A percentile compares a stretch with the other conserved stretches of the same genome.
Conservation (phyloP, 2,329 filamentous ascomycete species). For the Colletotrichum kahawae region DNA sequence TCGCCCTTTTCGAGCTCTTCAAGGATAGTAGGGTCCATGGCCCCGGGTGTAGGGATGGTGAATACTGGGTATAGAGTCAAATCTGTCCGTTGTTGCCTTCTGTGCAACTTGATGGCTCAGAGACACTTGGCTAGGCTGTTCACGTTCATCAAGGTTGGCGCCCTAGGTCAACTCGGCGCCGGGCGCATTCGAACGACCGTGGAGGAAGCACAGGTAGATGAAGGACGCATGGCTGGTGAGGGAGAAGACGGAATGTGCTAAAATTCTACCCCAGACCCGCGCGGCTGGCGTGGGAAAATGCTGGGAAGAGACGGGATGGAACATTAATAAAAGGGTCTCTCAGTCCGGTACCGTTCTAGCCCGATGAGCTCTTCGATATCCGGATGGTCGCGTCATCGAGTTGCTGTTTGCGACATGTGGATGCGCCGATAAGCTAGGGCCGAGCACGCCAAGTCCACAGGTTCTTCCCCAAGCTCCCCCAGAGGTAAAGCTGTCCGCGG, state of each 20-base stretch:
- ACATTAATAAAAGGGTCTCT: not conserved
- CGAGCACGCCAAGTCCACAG: not conserved
- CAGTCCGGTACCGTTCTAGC: not conserved
- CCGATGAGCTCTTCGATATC: slow-evolving; percentile 15
- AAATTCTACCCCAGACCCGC: not conserved
- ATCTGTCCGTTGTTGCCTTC: not conserved
- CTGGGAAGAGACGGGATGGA: not conserved
- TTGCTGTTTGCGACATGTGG: slow-evolving; percentile 11
- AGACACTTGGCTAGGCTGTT: not conserved
- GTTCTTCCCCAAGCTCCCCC: not conserved
- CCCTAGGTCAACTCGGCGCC: not conserved
- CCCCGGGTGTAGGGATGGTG: not conserved
- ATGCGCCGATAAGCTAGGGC: not conserved
- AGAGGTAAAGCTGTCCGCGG: not conserved
- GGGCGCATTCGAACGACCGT: not conserved
- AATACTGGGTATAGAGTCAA: not conserved
- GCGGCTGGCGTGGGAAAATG: not conserved
- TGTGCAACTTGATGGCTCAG: not conserved
- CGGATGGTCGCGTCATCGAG: slow-evolving; percentile 6
- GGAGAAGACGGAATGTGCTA: not conserved
- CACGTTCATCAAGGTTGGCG: not conserved
- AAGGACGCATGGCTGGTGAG: not conserved
- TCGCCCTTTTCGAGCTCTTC: slow-evolving; percentile 35
- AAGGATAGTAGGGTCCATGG: slow-evolving; percentile 41
- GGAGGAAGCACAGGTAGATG: not conserved